These are phyloP conservation scores for Colletotrichum limetticola DNA, from an alignment of 2,329 filamentous ascomycete species.

Conservation along the genomic window DNA sequence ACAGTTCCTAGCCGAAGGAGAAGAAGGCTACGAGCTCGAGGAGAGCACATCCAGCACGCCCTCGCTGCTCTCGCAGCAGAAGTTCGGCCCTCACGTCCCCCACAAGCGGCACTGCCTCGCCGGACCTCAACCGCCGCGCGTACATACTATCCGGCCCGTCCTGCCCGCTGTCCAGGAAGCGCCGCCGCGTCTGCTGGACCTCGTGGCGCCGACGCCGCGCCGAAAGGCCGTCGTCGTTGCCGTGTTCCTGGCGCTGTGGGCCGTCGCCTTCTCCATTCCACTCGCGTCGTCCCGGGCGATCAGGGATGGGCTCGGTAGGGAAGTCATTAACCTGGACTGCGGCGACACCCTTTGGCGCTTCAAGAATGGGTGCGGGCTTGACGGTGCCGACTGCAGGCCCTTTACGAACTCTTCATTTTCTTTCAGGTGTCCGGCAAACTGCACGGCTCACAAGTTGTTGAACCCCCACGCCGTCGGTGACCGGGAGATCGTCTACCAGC, in stretches of 20 bases:
- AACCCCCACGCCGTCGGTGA: conserved; percentile 82
- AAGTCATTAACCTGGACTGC: conserved; percentile 25
- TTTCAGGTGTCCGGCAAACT: conserved; percentile 81
- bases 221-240: conserved; percentile 23
- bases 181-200: conserved; percentile 19
- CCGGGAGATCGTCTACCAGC: conserved; percentile 70
- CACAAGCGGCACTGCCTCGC: conserved; percentile 22
- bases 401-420: conserved; percentile 76
- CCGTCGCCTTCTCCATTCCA: conserved; percentile 13
- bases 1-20: conserved; percentile 10
- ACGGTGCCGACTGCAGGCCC: conserved; percentile 79
- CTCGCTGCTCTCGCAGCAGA: conserved; percentile 16
- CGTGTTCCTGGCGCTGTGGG: conserved; percentile 22
- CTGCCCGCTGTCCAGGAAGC: conserved; percentile 17
- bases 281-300: conserved; percentile 22
- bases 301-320: not conserved
- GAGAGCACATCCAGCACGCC: conserved; percentile 21
- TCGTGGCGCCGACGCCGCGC: conserved; percentile 21
- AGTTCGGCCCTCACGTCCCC: conserved; percentile 21
- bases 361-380: conserved; percentile 68
- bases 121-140: conserved; percentile 26
- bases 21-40: conserved; percentile 26
- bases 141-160: conserved; percentile 18
- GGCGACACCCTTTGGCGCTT: conserved; percentile 21
- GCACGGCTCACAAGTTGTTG: conserved; percentile 71